Percentiles rank a stretch among this genome's conserved stretches.
These are phyloP conservation scores for Falciphora oryzae DNA, from an alignment of 2,329 filamentous ascomycete species.

Conservation along the genomic window DNA sequence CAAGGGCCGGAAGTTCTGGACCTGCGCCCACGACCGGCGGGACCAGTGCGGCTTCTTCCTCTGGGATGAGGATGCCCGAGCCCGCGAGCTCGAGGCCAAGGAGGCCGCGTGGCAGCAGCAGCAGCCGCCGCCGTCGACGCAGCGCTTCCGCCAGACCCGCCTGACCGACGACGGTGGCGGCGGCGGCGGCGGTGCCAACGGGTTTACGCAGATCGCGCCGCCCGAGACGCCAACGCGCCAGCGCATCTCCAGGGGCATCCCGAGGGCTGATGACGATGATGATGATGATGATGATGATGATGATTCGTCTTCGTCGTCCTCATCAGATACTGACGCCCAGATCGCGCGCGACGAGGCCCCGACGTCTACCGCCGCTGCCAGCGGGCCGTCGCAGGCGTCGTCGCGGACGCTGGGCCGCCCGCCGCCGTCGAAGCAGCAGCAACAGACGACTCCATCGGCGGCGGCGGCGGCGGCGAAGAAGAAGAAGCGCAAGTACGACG, in stretches of 20 bases:
- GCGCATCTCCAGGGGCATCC: not conserved
- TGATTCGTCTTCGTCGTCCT: not conserved
- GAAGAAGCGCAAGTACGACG: slow-evolving; percentile 6
- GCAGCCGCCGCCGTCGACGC: slow-evolving; percentile 4
- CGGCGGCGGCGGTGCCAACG: not conserved
- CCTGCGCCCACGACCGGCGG: slow-evolving; percentile 27
- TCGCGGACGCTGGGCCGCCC: not conserved
- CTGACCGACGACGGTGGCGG: not conserved
- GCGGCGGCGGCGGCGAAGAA: not conserved
- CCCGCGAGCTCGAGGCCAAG: slow-evolving; percentile 19
- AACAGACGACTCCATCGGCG: too few relatives aligned
- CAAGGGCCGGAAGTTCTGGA: slow-evolving; percentile 37
- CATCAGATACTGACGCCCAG: slow-evolving; percentile 5
- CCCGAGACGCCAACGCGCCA: slow-evolving; percentile 5
- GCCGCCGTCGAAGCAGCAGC: not conserved
- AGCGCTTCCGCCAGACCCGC: slow-evolving; percentile 7
- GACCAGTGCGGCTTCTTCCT: slow-evolving; percentile 38
- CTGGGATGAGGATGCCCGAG: slow-evolving; percentile 34
- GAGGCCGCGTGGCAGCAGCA: not conserved
- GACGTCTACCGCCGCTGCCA: not conserved
- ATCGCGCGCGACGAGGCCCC: slow-evolving; percentile 6
- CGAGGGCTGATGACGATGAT: not conserved
- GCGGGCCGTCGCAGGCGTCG: not conserved
- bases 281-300: slow-evolving; percentile 1
- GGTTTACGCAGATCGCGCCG: not conserved